Evolutionary conservation across 1,284 basidiomycete species (phyloP).

Genomic region (Boletus smithii): DNA sequence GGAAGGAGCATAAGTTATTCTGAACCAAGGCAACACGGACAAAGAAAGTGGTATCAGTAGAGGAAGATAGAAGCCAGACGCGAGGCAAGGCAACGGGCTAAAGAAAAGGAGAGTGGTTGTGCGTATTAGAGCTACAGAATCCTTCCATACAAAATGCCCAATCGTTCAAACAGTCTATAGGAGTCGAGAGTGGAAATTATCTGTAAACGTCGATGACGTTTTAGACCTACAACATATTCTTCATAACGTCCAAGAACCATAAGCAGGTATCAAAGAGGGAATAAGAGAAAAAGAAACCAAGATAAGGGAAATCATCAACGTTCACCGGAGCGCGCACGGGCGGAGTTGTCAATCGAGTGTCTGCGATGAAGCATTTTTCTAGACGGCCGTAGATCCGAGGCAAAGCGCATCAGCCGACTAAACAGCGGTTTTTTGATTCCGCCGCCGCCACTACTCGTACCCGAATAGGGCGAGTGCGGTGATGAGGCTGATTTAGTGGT

Average conservation of each 20-base stretch:
- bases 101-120: constrained; percentile 23
- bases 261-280: constrained; percentile 5
- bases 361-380: constrained; percentile 38
- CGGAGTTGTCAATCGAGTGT: constrained; percentile 42
- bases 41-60: constrained; percentile 7
- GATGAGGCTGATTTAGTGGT: constrained; percentile 47
- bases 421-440: constrained; percentile 47
- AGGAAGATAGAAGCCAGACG: background rate
- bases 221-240: constrained; percentile 14
- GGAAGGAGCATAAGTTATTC: constrained; percentile 23
- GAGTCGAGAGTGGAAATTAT: constrained; percentile 9
- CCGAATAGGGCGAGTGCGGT: constrained; percentile 35
- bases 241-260: constrained; percentile 8
- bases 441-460: constrained; percentile 24
- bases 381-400: constrained; percentile 37
- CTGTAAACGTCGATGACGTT: too few relatives aligned
- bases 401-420: constrained; percentile 45
- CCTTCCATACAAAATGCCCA: constrained; percentile 13
- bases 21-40: background rate
- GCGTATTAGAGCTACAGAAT: constrained; percentile 26
- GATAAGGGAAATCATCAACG: constrained; percentile 14
- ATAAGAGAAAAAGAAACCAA: background rate
- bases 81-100: background rate
- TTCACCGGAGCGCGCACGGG: constrained; percentile 16
- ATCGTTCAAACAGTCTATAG: constrained; percentile 23